Evolutionary conservation across 192 early-diverging fungal genomes (phyloP).

Genomic region (Spinellus fusiger): DNA sequence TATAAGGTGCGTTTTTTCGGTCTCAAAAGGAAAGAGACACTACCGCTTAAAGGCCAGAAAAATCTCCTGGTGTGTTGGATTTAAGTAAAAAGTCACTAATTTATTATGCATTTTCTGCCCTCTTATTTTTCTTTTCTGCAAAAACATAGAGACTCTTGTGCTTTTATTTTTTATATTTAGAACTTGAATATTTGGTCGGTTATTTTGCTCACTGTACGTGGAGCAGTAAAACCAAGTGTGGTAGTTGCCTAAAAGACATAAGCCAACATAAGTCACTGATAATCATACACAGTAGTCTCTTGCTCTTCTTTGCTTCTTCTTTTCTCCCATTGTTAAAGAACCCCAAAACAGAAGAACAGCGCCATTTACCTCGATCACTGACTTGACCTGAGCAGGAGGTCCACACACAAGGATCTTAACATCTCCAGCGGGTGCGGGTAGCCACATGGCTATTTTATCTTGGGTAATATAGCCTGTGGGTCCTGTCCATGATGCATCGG

Average conservation of each 20-base stretch:
- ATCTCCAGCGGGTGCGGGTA: slow-evolving; percentile 54
- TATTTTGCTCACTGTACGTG: slow-evolving; percentile 22
- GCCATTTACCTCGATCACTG: slow-evolving; percentile 37
- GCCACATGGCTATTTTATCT: slow-evolving; percentile 59
- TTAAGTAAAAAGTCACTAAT: no score
- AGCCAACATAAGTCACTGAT: no score
- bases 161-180: neutral
- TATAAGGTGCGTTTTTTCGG: no score
- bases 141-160: no score
- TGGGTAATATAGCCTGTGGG: slow-evolving; percentile 70
- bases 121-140: no score
- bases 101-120: no score
- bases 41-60: no score
- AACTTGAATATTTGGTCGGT: slow-evolving; percentile 29
- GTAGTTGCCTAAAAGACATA: slow-evolving; percentile 10
- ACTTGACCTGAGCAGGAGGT: slow-evolving; percentile 62
- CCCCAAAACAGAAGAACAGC: neutral
- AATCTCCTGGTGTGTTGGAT: no score
- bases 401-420: slow-evolving; percentile 48
- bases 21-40: no score
- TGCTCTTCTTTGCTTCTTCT: neutral
- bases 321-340: neutral
- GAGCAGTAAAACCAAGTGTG: slow-evolving; percentile 9
- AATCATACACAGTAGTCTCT: no score
- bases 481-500: slow-evolving; percentile 61